A percentile compares a stretch with the other conserved stretches of the same genome.
Evolutionary conservation across 257 asterid species (phyloP).

Genomic region (Ocimum tenuiflorum): DNA sequence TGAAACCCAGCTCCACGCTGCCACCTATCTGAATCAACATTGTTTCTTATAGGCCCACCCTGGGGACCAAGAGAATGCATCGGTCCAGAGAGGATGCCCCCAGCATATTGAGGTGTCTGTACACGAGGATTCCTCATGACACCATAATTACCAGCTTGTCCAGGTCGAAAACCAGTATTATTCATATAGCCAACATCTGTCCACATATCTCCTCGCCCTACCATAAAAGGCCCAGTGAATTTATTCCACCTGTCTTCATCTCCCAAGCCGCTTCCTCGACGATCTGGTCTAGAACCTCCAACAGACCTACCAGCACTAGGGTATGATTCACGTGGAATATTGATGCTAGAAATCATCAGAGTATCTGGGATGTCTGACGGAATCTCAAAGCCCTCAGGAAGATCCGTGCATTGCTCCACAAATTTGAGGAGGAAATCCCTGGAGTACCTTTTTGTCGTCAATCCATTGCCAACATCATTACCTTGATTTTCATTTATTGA

Average conservation of each 20-base stretch:
- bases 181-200: slow-evolving; percentile 34
- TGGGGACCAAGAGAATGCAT: slow-evolving; percentile 56
- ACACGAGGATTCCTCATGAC: slow-evolving; percentile 49
- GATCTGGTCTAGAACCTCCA: slow-evolving; percentile 47
- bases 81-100: slow-evolving; percentile 53
- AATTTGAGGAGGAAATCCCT: slow-evolving; percentile 74
- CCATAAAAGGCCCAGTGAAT: slow-evolving; percentile 41
- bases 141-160: slow-evolving; percentile 55
- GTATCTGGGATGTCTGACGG: slow-evolving; percentile 36
- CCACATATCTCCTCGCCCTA: slow-evolving; percentile 50
- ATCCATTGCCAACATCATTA: slow-evolving; percentile 31
- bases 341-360: slow-evolving; percentile 27
- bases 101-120: slow-evolving; percentile 43
- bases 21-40: slow-evolving; percentile 77
- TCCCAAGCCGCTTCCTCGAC: slow-evolving; percentile 49
- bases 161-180: slow-evolving; percentile 48
- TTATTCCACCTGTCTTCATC: slow-evolving; percentile 69
- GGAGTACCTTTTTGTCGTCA: slow-evolving; percentile 50
- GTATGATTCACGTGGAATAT: slow-evolving; percentile 35
- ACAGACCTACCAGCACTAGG: slow-evolving; percentile 47
- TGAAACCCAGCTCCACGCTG: slow-evolving; percentile 64
- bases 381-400: slow-evolving; percentile 53
- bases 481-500: slow-evolving; percentile 28
- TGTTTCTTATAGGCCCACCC: slow-evolving; percentile 48
- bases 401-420: slow-evolving; percentile 45